Base-by-base conservation (phyloP, 2,329 filamentous ascomycete species). In the Amphichorda felina region DNA sequence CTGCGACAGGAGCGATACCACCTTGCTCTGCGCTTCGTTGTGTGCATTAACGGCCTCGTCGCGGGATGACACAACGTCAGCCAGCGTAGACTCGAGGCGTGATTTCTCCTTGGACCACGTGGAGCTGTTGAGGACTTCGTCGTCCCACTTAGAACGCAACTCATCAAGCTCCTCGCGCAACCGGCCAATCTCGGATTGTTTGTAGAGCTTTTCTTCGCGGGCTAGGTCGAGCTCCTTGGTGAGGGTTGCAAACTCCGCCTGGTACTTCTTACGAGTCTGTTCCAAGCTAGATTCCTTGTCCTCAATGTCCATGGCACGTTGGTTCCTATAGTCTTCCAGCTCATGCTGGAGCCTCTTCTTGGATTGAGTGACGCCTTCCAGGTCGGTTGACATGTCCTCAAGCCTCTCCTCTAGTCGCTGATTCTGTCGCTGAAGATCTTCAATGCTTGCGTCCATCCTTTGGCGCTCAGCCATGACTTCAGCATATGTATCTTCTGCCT, bases 21-120 rank as follows among this genome's bases (percentile, higher is more conserved):
- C 82, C 68, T 94, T 94, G 55, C 83, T 73, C 55, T 96, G 91
- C 3, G 88, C 88, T 46, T 96, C 89, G 50, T 91, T 94, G 57
- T 98, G 91, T 1, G 91, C 89, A 47, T 78, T 80, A 34, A 87
- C 82, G 8, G 91, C 89, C 56, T 98, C 91, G 45, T 98, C 89
- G 3, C 89, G 79, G n/a, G 87, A 94, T 33, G 84, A 79, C 9
- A 83, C 82, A 22, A 96, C 74, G 54, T 95, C 87, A 34, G 89
- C 79, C 37, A 98, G 68, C 5, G 87, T 93, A 40, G 87, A 77
- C 55, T 96, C 89, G 28, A 98, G 70, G 13, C 89, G 80, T 13
- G 86, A 74, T 66, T 96, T 96, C 62, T 98, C 89, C 64, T 98
- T 98, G 10, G 88, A 88, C 88, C 91, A 96, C 1, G 89, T 94